These are phyloP conservation scores for Juglanconis sp. DNA, from an alignment of 2,329 filamentous ascomycete genomes.

Conservation along the genomic window DNA sequence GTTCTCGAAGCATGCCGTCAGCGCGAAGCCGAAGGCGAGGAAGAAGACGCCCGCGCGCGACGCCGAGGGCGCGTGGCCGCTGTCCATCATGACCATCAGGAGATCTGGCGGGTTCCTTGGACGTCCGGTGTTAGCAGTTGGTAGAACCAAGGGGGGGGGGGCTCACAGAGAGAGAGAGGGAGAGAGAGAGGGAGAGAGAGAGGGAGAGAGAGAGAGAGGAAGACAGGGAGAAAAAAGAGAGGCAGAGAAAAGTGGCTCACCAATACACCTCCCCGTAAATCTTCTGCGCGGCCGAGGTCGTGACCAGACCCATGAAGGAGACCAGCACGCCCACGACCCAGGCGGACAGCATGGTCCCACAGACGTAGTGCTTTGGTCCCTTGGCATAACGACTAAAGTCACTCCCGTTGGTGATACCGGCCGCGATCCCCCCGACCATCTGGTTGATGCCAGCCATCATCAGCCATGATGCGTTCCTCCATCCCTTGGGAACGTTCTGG, in stretches of 20 bases:
- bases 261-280: conserved; percentile 44
- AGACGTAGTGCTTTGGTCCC: conserved; percentile 31
- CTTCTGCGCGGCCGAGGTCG: conserved; percentile 39
- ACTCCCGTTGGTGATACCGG: conserved; percentile 39
- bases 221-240: too few species aligned
- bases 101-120: conserved; percentile 38
- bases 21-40: conserved; percentile 32
- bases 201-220: background rate
- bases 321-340: conserved; percentile 39
- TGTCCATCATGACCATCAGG: conserved; percentile 42
- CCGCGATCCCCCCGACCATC: conserved; percentile 36
- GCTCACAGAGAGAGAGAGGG: too few species aligned
- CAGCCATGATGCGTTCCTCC: conserved; percentile 39
- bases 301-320: conserved; percentile 39
- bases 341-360: conserved; percentile 37
- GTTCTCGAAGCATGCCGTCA: conserved; percentile 37
- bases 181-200: background rate
- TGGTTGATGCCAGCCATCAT: conserved; percentile 44
- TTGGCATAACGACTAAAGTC: conserved; percentile 43
- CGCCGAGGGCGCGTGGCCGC: conserved; percentile 34
- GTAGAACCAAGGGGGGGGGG: too few species aligned
- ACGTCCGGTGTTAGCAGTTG: background rate
- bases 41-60: conserved; percentile 29
- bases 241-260: conserved; percentile 14
- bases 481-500: conserved; percentile 32